Percentiles rank a stretch among this genome's conserved stretches.
phyloP scores from a whole-genome alignment of 1,284 basidiomycete genomes.

The Malassezia yamatoensis region DNA sequence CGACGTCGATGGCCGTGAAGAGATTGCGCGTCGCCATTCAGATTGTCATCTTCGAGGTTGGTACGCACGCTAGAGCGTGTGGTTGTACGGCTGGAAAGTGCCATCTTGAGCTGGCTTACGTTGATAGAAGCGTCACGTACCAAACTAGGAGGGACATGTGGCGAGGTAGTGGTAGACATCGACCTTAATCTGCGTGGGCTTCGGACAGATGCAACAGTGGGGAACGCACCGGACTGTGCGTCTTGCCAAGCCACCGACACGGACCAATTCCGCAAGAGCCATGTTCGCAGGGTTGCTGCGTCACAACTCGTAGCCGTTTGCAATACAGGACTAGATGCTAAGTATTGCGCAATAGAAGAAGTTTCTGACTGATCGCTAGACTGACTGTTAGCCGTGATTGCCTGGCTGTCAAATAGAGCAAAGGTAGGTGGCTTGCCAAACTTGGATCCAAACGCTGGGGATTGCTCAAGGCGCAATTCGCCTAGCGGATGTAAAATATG shows the following conservation, averaged over 20 bases:
- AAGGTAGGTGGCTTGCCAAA: conserved; percentile 22
- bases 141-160: not conserved
- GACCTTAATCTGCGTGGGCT: not conserved
- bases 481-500: conserved; percentile 15
- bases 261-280: conserved; percentile 41
- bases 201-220: not conserved
- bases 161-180: not conserved
- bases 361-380: conserved; percentile 22
- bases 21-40: not conserved
- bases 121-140: conserved; percentile 1
- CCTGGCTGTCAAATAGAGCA: conserved; percentile 10
- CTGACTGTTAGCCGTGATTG: too few species aligned
- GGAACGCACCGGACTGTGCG: conserved; percentile 9
- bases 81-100: not conserved
- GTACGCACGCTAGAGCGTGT: not conserved
- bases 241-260: conserved; percentile 36
- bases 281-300: conserved; percentile 22
- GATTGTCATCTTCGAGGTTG: not conserved
- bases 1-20: not conserved
- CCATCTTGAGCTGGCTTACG: conserved; percentile 16
- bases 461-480: not conserved
- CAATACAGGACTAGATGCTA: conserved; percentile 26
- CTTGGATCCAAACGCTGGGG: conserved; percentile 21
- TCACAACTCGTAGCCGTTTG: conserved; percentile 28
- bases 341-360: conserved; percentile 18